Evolutionary conservation across 2,329 filamentous ascomycete genomes (phyloP).

Genomic region (Neofusicoccum laricinum): DNA sequence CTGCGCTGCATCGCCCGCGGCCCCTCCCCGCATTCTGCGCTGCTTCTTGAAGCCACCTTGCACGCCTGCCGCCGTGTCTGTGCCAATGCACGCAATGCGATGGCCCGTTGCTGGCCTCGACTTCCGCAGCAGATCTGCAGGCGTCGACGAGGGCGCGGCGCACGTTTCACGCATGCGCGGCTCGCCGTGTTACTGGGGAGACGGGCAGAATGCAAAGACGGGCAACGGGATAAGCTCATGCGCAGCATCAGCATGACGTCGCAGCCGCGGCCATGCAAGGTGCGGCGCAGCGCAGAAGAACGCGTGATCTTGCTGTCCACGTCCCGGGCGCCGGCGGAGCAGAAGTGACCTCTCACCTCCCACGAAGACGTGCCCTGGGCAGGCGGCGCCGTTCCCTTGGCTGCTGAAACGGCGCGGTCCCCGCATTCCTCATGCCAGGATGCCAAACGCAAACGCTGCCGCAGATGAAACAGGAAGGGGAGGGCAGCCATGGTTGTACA

Average conservation of each 20-base stretch:
- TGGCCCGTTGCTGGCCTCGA: too few relatives aligned
- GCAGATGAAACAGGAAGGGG: background rate
- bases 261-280: background rate
- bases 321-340: background rate
- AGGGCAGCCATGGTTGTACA: background rate
- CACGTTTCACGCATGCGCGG: slow-evolving; percentile 3
- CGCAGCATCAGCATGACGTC: slow-evolving; percentile 4
- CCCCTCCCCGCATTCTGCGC: background rate
- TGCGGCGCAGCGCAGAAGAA: background rate
- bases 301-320: background rate
- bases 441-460: slow-evolving; percentile 5
- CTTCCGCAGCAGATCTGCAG: background rate
- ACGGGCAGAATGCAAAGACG: background rate
- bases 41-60: background rate
- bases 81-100: too few relatives aligned
- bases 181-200: background rate
- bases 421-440: slow-evolving; percentile 1
- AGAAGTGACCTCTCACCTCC: background rate
- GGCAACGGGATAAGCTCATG: background rate
- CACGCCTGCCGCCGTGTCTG: background rate
- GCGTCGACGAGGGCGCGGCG: background rate
- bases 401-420: background rate
- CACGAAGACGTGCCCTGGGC: background rate
- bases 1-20: background rate
- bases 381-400: background rate